phyloP scores from a whole-genome alignment of 306 rosid genomes.

The Vicia faba region DNA sequence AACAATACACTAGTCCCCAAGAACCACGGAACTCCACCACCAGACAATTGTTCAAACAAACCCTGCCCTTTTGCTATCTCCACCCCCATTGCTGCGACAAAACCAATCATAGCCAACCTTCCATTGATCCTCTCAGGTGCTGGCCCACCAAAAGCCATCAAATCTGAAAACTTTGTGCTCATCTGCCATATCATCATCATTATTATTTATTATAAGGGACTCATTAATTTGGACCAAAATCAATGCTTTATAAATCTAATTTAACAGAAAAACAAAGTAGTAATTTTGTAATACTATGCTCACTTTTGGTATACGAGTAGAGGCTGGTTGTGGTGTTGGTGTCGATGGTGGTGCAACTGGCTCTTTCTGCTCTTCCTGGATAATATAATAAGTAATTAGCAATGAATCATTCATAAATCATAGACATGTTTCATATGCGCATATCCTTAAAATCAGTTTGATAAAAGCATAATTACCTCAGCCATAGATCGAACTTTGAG shows the following conservation, averaged over 20 bases:
- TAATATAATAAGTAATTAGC: neutral
- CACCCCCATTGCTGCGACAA: constrained; percentile 69
- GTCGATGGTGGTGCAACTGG: neutral
- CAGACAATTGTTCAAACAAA: constrained; percentile 57
- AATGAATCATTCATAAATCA: neutral
- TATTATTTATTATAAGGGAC: constrained; percentile 22
- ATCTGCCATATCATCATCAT: no score
- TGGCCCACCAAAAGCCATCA: constrained; percentile 79
- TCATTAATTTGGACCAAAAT: neutral
- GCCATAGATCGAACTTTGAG: constrained; percentile 46
- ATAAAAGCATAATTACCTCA: constrained; percentile 36
- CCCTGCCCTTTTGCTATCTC: constrained; percentile 70
- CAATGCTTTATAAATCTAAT: neutral
- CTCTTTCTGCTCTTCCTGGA: constrained; percentile 34
- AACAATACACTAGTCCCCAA: constrained; percentile 59
- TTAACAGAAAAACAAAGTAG: neutral
- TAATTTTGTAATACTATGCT: neutral
- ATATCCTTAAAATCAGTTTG: neutral
- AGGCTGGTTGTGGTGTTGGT: constrained; percentile 2
- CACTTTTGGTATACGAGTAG: constrained; percentile 11
- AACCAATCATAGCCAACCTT: constrained; percentile 85
- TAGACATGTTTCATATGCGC: no score
- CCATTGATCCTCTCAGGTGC: constrained; percentile 97
- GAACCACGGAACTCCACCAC: constrained; percentile 77
- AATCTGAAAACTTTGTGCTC: constrained; percentile 58